Evolutionary conservation across 805 yeast genomes (phyloP).

Genomic region (Ogataea zsoltii): DNA sequence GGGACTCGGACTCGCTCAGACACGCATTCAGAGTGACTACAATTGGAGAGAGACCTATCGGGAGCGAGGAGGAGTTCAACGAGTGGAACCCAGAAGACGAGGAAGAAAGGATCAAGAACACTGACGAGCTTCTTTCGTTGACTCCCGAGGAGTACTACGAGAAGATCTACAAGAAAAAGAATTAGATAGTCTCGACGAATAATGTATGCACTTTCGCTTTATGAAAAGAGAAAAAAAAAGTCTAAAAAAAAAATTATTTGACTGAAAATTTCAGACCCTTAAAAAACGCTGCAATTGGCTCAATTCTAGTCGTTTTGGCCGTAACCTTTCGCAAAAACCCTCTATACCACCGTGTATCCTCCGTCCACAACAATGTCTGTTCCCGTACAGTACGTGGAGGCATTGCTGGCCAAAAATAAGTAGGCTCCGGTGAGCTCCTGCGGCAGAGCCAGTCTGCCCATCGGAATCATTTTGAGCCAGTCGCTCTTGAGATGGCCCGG

Average conservation of each 20-base stretch:
- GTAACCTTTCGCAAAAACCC: background rate
- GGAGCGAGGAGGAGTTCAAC: constrained; percentile 32
- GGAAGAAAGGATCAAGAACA: constrained; percentile 15
- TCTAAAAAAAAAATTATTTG: background rate
- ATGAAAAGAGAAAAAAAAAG: background rate
- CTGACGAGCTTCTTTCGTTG: constrained; percentile 18
- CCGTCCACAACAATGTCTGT: constrained; percentile 78
- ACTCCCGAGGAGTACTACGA: constrained; percentile 25
- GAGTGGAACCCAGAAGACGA: constrained; percentile 35
- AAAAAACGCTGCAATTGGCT: no score
- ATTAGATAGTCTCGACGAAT: background rate
- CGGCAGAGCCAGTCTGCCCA: constrained; percentile 75
- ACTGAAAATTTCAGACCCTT: background rate
- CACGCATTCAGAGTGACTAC: constrained; percentile 77
- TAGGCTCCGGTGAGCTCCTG: constrained; percentile 79
- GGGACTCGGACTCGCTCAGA: constrained; percentile 65
- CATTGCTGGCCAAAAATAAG: constrained; percentile 77
- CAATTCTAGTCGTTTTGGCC: no score
- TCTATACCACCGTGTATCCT: constrained; percentile 58
- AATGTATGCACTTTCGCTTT: background rate
- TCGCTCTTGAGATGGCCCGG: constrained; percentile 44
- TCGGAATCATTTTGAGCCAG: constrained; percentile 58
- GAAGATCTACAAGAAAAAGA: constrained; percentile 4
- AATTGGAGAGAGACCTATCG: constrained; percentile 66
- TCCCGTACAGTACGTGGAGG: constrained; percentile 79